Base-by-base conservation (phyloP, 1,284 basidiomycete genomes). In the Phylloporus sp. region DNA sequence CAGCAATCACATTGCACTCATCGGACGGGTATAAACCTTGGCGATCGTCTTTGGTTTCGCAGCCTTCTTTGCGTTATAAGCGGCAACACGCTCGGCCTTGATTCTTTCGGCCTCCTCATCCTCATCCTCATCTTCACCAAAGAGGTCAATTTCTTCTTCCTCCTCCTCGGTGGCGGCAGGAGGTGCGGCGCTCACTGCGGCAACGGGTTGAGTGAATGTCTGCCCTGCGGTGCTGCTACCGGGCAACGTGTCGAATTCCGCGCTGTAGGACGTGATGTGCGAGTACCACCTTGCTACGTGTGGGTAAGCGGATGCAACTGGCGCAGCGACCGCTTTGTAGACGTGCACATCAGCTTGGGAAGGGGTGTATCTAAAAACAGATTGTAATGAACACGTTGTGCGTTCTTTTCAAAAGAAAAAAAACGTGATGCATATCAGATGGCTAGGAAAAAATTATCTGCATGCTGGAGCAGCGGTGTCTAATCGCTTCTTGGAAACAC, bases 401-500 rank as follows among this genome's bases (percentile, higher is more conserved):
- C 49, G 56, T 56, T 47, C 37, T 32, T 62, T 39, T n/a, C n/a
- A n/a, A n/a, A n/a, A 29, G 29, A 32, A 44, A 29, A 28, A 62
- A 65, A 60, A 63, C 68, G 66, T 39, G 65, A 67, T 56, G 67
- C n/a, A 71, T 69, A 77, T 97, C 95, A 97, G 95, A 90, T 76
- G 78, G 91, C 93, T 91, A 94, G 88, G 93, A 67, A 44, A 75
- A 70, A 44, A 74, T 76, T 92, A 72, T 95, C 93, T 83, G 91
- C 93, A 94, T 82, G 78, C 77, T 85, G 81, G 82, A 84, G 81
- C 86, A 90, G 92, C 91, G 95, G 88, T 93, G 93, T 96, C 94
- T 97, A 94, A 84, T 92, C 95, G 91, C 93, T 88, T 91, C 94
- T 97, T 92, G 89, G 94, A 95, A 96, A 96, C 95, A 96, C 94